A percentile compares a stretch with the other conserved stretches of the same genome.
Conservation (phyloP, 192 early-diverging fungal species). For the Entrophospora sp. region DNA sequence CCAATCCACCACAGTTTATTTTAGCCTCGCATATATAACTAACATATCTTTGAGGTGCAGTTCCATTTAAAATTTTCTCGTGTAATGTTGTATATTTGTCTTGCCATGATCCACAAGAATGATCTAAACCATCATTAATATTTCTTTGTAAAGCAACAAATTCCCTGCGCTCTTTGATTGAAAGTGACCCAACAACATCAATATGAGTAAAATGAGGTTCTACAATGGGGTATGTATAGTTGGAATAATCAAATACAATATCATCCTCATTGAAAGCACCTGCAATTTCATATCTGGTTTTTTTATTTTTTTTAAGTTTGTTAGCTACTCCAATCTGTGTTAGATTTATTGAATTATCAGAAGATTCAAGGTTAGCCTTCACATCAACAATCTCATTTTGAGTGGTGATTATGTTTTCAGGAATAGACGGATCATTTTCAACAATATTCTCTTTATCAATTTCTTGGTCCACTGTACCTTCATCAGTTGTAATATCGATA, state of each 20-base stretch:
- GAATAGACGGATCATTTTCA: too few species aligned
- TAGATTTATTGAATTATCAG: not conserved
- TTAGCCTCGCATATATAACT: constrained; percentile 31
- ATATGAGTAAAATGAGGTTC: constrained; percentile 8
- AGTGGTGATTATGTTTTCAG: not conserved
- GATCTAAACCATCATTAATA: not conserved
- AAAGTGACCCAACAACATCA: not conserved
- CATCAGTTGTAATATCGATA: not conserved
- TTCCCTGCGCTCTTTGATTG: not conserved
- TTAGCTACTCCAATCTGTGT: not conserved
- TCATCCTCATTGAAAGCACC: not conserved
- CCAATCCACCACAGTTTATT: constrained; percentile 37
- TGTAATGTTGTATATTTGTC: constrained; percentile 30
- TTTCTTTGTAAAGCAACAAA: not conserved
- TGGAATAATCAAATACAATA: not conserved
- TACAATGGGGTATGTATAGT: not conserved
- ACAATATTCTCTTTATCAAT: too few species aligned
- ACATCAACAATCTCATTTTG: not conserved
- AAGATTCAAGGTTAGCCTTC: not conserved
- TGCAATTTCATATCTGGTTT: not conserved
- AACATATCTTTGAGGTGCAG: constrained; percentile 23
- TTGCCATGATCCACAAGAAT: constrained; percentile 34
- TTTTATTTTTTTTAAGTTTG: not conserved
- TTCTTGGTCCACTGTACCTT: too few species aligned
- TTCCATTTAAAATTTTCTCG: constrained; percentile 2